Percentiles rank a stretch among this genome's conserved stretches.
phyloP scores from a whole-genome alignment of 1,139 yeast species.

The Diutina pseudorugosa region DNA sequence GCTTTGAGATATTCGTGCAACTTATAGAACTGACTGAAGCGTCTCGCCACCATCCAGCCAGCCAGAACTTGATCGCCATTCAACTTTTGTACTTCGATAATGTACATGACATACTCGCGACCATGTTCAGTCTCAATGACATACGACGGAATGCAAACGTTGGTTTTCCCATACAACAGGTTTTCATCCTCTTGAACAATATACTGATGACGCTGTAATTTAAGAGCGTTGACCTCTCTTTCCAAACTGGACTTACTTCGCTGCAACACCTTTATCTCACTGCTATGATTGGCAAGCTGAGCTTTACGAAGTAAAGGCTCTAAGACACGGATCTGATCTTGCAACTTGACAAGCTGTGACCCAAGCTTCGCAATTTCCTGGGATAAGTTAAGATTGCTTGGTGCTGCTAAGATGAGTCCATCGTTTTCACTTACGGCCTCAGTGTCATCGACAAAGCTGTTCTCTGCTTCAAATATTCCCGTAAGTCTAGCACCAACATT shows the following conservation, averaged over 20 bases:
- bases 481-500: slow-evolving; percentile 20
- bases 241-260: slow-evolving; percentile 57
- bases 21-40: slow-evolving; percentile 74
- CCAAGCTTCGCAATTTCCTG: slow-evolving; percentile 51
- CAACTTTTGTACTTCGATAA: slow-evolving; percentile 61
- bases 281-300: slow-evolving; percentile 62
- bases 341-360: slow-evolving; percentile 47
- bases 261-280: slow-evolving; percentile 53
- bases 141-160: slow-evolving; percentile 54
- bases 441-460: neutral
- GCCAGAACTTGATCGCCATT: slow-evolving; percentile 39
- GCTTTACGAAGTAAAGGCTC: slow-evolving; percentile 67
- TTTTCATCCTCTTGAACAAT: slow-evolving; percentile 76
- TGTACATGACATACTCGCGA: slow-evolving; percentile 53
- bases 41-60: slow-evolving; percentile 82
- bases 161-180: slow-evolving; percentile 61
- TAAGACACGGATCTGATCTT: slow-evolving; percentile 51
- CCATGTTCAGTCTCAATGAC: slow-evolving; percentile 46
- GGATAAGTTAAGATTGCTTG: slow-evolving; percentile 54
- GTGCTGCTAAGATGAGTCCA: slow-evolving; percentile 39
- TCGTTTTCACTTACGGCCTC: neutral
- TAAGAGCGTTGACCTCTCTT: slow-evolving; percentile 60
- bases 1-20: slow-evolving; percentile 53
- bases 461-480: neutral
- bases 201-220: slow-evolving; percentile 67